Evolutionary conservation across 2,329 filamentous ascomycete species (phyloP), one percentile per base, ranked within the genome.

Genomic region (Teratosphaeria viscida): DNA sequence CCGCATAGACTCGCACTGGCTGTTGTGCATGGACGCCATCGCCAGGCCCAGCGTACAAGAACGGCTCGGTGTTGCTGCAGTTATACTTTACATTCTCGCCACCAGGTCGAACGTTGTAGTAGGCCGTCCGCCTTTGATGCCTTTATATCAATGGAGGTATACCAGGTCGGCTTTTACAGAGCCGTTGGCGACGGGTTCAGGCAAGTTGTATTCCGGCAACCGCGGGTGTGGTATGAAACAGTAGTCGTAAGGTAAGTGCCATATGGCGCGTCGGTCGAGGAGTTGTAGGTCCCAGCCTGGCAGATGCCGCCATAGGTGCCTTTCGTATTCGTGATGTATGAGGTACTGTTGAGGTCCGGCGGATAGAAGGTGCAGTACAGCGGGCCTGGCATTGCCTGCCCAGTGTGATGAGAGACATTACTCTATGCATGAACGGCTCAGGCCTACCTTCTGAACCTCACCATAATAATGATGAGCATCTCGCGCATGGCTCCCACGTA

Each of bases 211-310:
- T 54, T 54, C 53, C 26, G 12, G 53, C 10, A 23, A 11, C 2
- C 53, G 53, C 23, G 53, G 53, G 53, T 34, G 53, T 19, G 53
- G 53, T 27, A 54, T 54, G 53, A 54, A 54, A 23, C 53, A 54
- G 26, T 56, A 56, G 16, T 56, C 55, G 37, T 47, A 56, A 27
- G n/a, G n/a, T n/a, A n/a, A n/a, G 55, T 56, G 32, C 55, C 55
- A 16, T 56, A 56, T 7, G 14, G 23, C 11, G 32, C 35, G 12
- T 35, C 19, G 10, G 29, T 43, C 26, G 23, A 27, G 16, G 29
- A 43, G 54, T 56, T 16, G 54, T 37, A 56, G 6, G 54, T 56
- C 19, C 54, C 54, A 16, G 54, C 29, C 39, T 19, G 54, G 54
- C 39, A 56, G 16, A 56, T 43, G 19, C 54, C 54, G 29, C 29